Conservation (phyloP, 2,329 filamentous ascomycete genomes). For the Xylariaceae sp. region DNA sequence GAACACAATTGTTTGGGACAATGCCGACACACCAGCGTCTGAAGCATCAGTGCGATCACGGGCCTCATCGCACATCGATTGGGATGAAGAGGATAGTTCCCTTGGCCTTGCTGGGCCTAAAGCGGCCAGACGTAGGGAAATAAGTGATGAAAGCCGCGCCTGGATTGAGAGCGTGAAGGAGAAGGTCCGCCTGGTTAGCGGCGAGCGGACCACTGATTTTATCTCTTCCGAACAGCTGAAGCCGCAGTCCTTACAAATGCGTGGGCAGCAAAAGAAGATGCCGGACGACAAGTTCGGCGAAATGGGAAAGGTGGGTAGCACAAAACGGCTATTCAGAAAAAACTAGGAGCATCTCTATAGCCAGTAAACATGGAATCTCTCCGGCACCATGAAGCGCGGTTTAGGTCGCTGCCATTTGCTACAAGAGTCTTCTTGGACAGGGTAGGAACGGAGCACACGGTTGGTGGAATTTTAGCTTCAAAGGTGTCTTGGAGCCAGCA, state of each 20-base stretch:
- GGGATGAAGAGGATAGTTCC: constrained; percentile 64
- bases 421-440: constrained; percentile 6
- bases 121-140: constrained; percentile 66
- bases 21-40: constrained; percentile 51
- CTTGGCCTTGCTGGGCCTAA: constrained; percentile 75
- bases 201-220: constrained; percentile 52
- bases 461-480: not conserved
- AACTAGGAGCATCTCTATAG: constrained; percentile 40
- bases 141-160: constrained; percentile 74
- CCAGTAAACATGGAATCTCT: constrained; percentile 6
- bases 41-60: constrained; percentile 54
- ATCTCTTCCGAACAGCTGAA: constrained; percentile 28
- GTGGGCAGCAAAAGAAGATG: constrained; percentile 31
- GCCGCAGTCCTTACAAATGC: constrained; percentile 7
- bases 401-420: constrained; percentile 9
- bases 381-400: not conserved
- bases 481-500: not conserved
- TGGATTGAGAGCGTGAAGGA: constrained; percentile 87
- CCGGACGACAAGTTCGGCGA: constrained; percentile 64
- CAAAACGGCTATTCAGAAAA: constrained; percentile 72
- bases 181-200: constrained; percentile 74
- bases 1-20: constrained; percentile 30
- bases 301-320: constrained; percentile 73
- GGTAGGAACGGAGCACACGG: constrained; percentile 19
- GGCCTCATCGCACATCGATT: constrained; percentile 60